These are phyloP conservation scores for Ophiobolus disseminans DNA, from an alignment of 2,329 filamentous ascomycete genomes.

Conservation along the genomic window DNA sequence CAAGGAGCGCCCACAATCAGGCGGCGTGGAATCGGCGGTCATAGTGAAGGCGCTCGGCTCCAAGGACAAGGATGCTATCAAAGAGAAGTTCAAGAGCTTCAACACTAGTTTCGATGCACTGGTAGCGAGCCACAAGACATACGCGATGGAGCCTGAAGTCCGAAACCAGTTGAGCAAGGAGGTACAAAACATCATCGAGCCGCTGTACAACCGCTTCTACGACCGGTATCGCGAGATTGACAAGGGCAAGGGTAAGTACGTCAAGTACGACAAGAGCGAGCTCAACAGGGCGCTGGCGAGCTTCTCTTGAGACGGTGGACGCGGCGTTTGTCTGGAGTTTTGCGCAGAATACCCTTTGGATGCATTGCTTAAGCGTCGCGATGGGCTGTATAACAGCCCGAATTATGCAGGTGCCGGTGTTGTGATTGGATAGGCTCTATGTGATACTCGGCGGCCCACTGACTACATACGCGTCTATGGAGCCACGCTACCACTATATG, in stretches of 20 bases:
- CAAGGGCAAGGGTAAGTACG: constrained; percentile 97
- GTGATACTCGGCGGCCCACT: constrained; percentile 1
- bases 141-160: constrained; percentile 91
- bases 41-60: constrained; percentile 83
- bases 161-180: constrained; percentile 80
- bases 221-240: constrained; percentile 97
- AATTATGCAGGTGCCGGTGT: constrained; percentile 16
- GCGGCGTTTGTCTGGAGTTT: constrained; percentile 30
- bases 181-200: constrained; percentile 89
- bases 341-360: constrained; percentile 44
- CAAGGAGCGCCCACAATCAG: constrained; percentile 68
- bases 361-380: constrained; percentile 26
- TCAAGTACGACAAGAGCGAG: constrained; percentile 82
- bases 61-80: constrained; percentile 96
- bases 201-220: constrained; percentile 93
- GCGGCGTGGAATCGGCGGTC: constrained; percentile 75
- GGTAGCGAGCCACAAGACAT: constrained; percentile 79
- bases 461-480: constrained; percentile 15
- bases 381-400: constrained; percentile 15
- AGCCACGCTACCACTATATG: no score
- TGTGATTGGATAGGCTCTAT: constrained; percentile 26
- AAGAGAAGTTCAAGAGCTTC: constrained; percentile 93
- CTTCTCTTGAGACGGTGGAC: constrained; percentile 44
- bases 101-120: constrained; percentile 91
- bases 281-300: constrained; percentile 69